Evolutionary conservation across 345 rosid species (phyloP), one percentile per base, ranked within the genome.

Genomic region (Brassica napus): DNA sequence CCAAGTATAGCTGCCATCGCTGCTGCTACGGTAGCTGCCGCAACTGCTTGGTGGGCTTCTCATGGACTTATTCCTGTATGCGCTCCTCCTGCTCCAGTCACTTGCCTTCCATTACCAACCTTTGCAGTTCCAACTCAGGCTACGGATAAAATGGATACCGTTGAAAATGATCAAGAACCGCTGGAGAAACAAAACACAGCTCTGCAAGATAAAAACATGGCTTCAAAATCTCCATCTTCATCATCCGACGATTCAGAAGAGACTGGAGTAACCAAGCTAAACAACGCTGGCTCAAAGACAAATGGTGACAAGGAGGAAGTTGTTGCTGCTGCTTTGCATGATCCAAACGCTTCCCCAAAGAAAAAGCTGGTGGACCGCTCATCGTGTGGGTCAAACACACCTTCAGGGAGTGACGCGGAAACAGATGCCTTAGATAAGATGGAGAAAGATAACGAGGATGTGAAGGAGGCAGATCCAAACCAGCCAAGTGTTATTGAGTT

Each of bases 1-100:
- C 90, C 97, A 16, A 85, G 85, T 83, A 69, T 89, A 91, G 86
- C 93, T 63, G 93, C 93, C 34, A 92, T 89, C 42, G 95, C 94
- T 49, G 57, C 97, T 79, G 92, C 97, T 73, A 94, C 97, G 31
- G 93, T 94, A 12, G 97, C 97, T 57, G 98, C 97, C 78, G 98
- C 98, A 81, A 86, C 93, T 77, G 97, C 98, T 18, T 94, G 98
- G 98, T 92, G 98, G 98, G 93, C 95, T 58, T 94, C 98, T 64
- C 95, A 94, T 73, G 98, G 98, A 72, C 80, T 94, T 74, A 89
- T 92, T 79, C 59, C 95, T 66, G 71, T 90, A 42, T 92, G 97
- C 85, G 82, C 97, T 80, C 90, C 95, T 84, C 90, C 95, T 84
- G 72, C 97, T 82, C 91, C 97, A 75, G 63, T 88, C 71, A 59